Base-by-base conservation (phyloP, 805 yeast species). In the Clavispora carvajalis region DNA sequence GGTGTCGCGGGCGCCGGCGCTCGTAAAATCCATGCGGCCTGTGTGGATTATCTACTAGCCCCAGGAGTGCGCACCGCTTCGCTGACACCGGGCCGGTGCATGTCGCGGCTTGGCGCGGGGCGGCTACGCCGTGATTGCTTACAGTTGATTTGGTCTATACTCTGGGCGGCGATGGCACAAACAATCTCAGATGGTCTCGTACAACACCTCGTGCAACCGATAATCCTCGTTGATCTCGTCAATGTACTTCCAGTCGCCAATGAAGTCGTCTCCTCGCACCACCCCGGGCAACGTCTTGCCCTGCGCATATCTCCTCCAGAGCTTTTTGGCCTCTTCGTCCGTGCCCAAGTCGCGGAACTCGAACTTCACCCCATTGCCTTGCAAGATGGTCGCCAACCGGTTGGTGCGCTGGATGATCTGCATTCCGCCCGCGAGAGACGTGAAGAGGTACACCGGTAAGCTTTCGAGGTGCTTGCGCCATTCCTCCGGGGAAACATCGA, bases 401-500 rank as follows among this genome's bases (percentile, higher is more conserved):
- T 84, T 85, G 12, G 96, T 88, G 51, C 90, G 71, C 12, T 82
- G 75, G 47, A 81, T 77, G 60, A 90, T 78, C 58, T 83, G 85
- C 74, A 79, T 81, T 1, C 93, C 95, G 21, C 95, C 95, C 0
- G 95, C 91, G 33, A 88, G 68, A 0, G 96, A 90, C 0, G 96
- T 89, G 64, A 72, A 88, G 19, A 89, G 59, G 59, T 78, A 87
- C 17, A 88, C 80, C 2, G 93, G 90, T 42, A 58, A 66, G n/a
- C 70, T 53, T 44, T 68, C 66, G 36, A 68, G 54, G 47, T 69
- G 71, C 49, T 63, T 63, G 36, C 71, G 65, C 34, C 67, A 51
- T 39, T 69, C 74, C 45, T 67, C 73, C 5, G 72, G 66, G 7
- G 70, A 61, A 5, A 69, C 53, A 21, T 63, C 63, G 18, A 62